Base-by-base conservation (phyloP, 306 rosid species). In the Lathyrus tuberosus region DNA sequence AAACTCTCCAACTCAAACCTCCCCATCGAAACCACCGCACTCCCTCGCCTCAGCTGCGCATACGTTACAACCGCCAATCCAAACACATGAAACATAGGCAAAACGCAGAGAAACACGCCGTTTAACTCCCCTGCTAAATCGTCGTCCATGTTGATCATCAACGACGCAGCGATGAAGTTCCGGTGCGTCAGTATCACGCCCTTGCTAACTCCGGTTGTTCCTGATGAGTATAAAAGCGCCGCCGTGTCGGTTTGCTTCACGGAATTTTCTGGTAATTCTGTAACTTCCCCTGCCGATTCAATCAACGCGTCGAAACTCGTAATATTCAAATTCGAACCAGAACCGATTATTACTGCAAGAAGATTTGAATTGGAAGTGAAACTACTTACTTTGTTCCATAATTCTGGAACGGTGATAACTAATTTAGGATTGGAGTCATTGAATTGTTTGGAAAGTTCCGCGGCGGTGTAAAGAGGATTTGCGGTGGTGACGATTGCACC, bases 351-450 rank as follows among this genome's bases (percentile, higher is more conserved):
- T 11, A 91, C 65, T 14, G 88, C 56, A 2, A 88, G 90, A n/a
- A n/a, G 22, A 20, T 20, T 20, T 20, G 22, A 20, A 20, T 20
- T 20, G 52, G 85, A 79, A 16, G 51, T 77, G 38, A 87, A 82
- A 18, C 16, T 57, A 74, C 81, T 78, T 3, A 80, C 86, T 65
- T 86, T 92, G 7, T 84, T 83, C 84, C 81, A 84, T 42, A 87
- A 47, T 30, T 89, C 86, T 4, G 87, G 78, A 6, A 86, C 86
- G 0, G 96, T 89, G 6, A 89, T 69, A 1, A 89, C 13, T 5
- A 92, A 80, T 47, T 86, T 87, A n/a, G 97, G 97, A 4, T 81
- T 87, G 26, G 85, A 86, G 47, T 92, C 95, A 4, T 75, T 81
- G 54, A 83, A 75, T 69, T 92, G 96, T 42, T 76, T 84, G n/a